phyloP scores from a whole-genome alignment of 2,329 filamentous ascomycete species.

The Colletotrichum limetticola region DNA sequence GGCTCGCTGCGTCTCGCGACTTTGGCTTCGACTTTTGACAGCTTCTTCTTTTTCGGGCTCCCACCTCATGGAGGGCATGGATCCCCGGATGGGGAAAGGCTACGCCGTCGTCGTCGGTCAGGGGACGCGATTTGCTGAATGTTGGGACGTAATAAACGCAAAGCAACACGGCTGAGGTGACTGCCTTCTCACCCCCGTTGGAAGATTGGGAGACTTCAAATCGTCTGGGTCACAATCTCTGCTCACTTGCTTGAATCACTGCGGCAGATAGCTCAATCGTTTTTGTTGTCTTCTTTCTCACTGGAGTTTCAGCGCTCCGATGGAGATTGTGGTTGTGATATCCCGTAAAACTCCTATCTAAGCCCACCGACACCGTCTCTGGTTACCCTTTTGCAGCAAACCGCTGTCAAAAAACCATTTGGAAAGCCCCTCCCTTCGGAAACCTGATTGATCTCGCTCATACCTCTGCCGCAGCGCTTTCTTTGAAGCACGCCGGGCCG shows the following conservation, averaged over 20 bases:
- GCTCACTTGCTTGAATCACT: neutral
- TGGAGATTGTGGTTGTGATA: slow-evolving; percentile 16
- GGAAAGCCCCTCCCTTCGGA: slow-evolving; percentile 13
- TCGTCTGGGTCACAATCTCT: neutral
- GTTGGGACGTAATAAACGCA: no score
- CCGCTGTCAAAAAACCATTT: slow-evolving; percentile 30
- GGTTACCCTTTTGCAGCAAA: slow-evolving; percentile 10
- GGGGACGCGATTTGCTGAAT: neutral
- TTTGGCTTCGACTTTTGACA: slow-evolving; percentile 7
- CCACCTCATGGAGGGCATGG: neutral
- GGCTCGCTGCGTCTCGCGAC: neutral
- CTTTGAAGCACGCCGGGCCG: neutral
- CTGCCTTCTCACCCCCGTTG: no score
- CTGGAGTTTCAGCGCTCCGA: neutral
- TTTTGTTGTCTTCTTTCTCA: neutral
- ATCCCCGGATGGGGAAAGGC: neutral
- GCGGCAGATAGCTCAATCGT: neutral
- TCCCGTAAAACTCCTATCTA: slow-evolving; percentile 35
- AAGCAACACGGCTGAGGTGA: neutral
- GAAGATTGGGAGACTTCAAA: no score
- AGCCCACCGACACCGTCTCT: slow-evolving; percentile 21
- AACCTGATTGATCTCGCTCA: slow-evolving; percentile 22
- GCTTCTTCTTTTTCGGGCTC: neutral
- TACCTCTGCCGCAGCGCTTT: slow-evolving; percentile 18
- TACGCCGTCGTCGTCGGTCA: neutral